Evolutionary conservation across 2,329 filamentous ascomycete genomes (phyloP).

Genomic region (Hirsutella minnesotensis): DNA sequence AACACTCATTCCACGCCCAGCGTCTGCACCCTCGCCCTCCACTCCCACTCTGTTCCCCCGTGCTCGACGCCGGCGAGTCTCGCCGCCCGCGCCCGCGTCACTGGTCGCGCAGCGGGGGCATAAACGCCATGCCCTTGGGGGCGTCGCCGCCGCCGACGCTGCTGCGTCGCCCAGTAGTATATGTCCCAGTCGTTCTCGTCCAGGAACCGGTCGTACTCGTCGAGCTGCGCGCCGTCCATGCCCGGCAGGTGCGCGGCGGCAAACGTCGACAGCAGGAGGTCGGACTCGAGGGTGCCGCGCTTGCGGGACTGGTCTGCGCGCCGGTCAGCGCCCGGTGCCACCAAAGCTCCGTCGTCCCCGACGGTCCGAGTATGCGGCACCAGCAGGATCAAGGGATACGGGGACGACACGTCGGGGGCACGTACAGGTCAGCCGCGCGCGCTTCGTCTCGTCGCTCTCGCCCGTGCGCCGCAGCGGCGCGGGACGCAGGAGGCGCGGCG

Average conservation of each 20-base stretch:
- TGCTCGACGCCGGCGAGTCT: too few species aligned
- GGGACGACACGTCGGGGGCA: constrained; percentile 13
- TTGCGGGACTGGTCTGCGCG: constrained; percentile 97
- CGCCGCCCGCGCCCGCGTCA: too few species aligned
- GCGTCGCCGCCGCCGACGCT: constrained; percentile 22
- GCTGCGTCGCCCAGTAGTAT: constrained; percentile 97
- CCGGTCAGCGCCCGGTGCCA: too few species aligned
- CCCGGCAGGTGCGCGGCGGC: constrained; percentile 63
- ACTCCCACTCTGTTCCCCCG: neutral
- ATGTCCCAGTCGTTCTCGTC: constrained; percentile 99
- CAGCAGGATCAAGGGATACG: neutral
- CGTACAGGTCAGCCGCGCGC: constrained; percentile 67
- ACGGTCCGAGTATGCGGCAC: too few species aligned
- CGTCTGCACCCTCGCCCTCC: too few species aligned
- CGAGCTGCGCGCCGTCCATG: constrained; percentile 64
- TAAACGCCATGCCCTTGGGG: constrained; percentile 39
- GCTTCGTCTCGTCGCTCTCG: constrained; percentile 76
- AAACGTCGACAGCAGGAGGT: constrained; percentile 93
- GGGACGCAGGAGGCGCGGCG: too few species aligned
- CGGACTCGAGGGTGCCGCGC: constrained; percentile 87
- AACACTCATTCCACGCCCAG: too few species aligned
- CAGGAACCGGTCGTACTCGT: constrained; percentile 82
- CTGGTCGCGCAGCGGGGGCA: constrained; percentile 41
- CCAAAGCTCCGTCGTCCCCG: too few species aligned
- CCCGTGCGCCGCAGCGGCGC: constrained; percentile 78